phyloP scores from a whole-genome alignment of 176 grass and related monocot species.

The Paspalum vaginatum region DNA sequence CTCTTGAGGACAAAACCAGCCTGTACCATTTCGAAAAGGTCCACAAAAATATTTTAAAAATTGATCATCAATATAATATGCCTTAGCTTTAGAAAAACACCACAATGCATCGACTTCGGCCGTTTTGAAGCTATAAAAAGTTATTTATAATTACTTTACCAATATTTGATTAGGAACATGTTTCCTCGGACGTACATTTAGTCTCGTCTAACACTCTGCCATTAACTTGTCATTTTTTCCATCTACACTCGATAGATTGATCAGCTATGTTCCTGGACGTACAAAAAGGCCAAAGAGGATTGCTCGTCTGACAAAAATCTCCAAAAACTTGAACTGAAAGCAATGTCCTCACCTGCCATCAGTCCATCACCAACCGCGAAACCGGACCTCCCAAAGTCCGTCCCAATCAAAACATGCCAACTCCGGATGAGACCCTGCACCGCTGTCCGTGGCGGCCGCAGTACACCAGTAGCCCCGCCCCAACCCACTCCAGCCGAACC shows the following conservation, averaged over 20 bases:
- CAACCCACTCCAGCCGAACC: neutral
- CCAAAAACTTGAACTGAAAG: conserved; percentile 12
- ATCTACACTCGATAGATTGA: neutral
- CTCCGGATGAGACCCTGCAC: neutral
- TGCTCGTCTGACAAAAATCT: neutral
- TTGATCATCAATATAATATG: too few relatives aligned
- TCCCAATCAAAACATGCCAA: conserved; percentile 8
- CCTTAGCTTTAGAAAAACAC: too few relatives aligned
- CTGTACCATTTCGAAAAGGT: too few relatives aligned
- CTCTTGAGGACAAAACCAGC: too few relatives aligned
- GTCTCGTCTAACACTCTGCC: neutral
- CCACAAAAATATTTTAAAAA: too few relatives aligned
- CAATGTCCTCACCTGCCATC: neutral
- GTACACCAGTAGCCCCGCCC: neutral
- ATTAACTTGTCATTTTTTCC: neutral
- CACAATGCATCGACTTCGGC: too few relatives aligned
- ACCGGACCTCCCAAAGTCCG: neutral
- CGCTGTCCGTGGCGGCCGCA: neutral
- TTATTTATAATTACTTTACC: too few relatives aligned
- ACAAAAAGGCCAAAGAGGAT: neutral
- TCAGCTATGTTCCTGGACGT: neutral
- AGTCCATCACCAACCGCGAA: neutral
- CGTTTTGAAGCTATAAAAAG: too few relatives aligned
- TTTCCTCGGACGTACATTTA: too few relatives aligned
- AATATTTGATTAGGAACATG: too few relatives aligned